These are phyloP conservation scores for Meyerozyma smithsonii DNA, from an alignment of 1,139 yeast species.

Conservation along the genomic window DNA sequence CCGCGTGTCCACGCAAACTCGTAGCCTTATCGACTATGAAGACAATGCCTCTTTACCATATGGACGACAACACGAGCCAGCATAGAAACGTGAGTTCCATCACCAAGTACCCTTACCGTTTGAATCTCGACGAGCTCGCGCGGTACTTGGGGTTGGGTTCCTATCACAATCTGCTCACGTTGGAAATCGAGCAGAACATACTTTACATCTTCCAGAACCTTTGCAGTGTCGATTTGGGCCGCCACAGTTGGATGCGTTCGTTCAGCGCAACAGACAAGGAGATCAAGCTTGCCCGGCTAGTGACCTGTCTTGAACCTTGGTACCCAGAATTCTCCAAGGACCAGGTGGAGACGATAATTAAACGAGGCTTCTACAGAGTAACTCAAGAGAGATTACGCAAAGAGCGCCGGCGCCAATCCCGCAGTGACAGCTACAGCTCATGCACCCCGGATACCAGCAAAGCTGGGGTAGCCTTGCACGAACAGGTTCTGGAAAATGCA, in stretches of 20 bases:
- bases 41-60: not conserved
- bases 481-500: not conserved
- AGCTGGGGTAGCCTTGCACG: not conserved
- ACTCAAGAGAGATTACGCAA: not conserved
- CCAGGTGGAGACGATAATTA: slow-evolving; percentile 1
- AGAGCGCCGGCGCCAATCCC: not conserved
- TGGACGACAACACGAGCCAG: not conserved
- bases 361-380: not conserved
- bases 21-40: not conserved
- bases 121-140: not conserved
- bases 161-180: not conserved
- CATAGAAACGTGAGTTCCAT: not conserved
- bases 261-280: not conserved
- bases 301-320: not conserved
- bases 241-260: not conserved
- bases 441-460: not conserved
- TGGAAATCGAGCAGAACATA: slow-evolving; percentile 1
- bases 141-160: not conserved
- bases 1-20: not conserved
- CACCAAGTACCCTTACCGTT: not conserved
- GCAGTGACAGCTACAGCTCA: not conserved
- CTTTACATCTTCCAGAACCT: not conserved
- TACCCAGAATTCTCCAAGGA: slow-evolving; percentile 1
- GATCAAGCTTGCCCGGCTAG: not conserved
- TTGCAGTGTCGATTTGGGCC: not conserved